Percentiles rank a stretch among this genome's conserved stretches.
Conservation (phyloP, 805 yeast genomes). For the Candida sphagnicola region DNA sequence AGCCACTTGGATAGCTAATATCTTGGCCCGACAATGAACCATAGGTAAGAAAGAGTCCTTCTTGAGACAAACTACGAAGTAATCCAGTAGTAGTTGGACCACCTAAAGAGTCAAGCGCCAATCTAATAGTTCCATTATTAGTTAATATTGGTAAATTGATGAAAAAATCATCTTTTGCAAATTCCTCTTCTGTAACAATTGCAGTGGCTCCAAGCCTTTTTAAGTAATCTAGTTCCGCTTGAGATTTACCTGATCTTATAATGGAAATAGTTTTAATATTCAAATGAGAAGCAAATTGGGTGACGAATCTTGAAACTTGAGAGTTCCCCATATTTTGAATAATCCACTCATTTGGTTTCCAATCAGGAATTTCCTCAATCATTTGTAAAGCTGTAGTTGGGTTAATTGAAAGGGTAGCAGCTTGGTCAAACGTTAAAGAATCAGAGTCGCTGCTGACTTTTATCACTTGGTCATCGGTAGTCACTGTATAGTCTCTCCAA, state of each 20-base stretch:
- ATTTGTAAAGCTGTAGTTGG: constrained; percentile 87
- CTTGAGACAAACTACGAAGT: constrained; percentile 20
- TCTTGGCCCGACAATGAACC: constrained; percentile 18
- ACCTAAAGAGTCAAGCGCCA: constrained; percentile 31
- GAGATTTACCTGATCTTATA: constrained; percentile 25
- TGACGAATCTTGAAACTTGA: constrained; percentile 26
- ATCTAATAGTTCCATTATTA: constrained; percentile 18
- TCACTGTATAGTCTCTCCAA: constrained; percentile 66
- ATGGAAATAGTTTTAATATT: constrained; percentile 26
- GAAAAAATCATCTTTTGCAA: constrained; percentile 14
- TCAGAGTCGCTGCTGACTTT: constrained; percentile 13
- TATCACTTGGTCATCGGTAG: constrained; percentile 22
- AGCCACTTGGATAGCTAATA: constrained; percentile 15
- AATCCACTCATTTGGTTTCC: constrained; percentile 25
- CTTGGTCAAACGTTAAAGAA: constrained; percentile 44
- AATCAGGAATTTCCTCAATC: constrained; percentile 30
- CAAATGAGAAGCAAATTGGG: constrained; percentile 21
- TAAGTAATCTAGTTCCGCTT: constrained; percentile 17
- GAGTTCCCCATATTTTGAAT: constrained; percentile 33
- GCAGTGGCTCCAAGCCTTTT: constrained; percentile 27
- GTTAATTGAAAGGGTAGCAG: constrained; percentile 85
- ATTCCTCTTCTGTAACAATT: constrained; percentile 26
- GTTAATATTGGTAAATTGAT: constrained; percentile 10
- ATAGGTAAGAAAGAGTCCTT: constrained; percentile 26
- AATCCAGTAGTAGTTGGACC: constrained; percentile 20